Conservation (phyloP, 2,329 filamentous ascomycete species). For the Pyricularia sp. region DNA sequence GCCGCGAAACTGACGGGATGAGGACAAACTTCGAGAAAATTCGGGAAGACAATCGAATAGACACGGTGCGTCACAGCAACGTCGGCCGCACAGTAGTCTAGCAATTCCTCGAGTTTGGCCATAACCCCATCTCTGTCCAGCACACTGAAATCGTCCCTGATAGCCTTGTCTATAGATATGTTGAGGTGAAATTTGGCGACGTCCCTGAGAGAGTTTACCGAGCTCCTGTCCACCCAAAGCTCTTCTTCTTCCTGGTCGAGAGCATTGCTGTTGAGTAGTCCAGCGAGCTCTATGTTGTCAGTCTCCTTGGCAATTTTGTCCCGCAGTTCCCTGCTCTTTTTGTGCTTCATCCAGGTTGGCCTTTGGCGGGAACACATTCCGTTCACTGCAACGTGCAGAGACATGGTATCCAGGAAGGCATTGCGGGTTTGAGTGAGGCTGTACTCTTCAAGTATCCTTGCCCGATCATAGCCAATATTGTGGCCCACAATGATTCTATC, state of each 20-base stretch:
- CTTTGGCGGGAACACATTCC: slow-evolving; percentile 97
- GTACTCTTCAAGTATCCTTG: slow-evolving; percentile 84
- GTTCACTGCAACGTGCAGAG: slow-evolving; percentile 91
- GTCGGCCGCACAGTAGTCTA: slow-evolving; percentile 93
- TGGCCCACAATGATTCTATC: slow-evolving; percentile 82
- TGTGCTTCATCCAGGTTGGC: slow-evolving; percentile 95
- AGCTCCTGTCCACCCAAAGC: slow-evolving; percentile 89
- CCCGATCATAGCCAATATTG: slow-evolving; percentile 91
- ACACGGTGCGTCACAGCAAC: slow-evolving; percentile 87
- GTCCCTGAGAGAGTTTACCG: slow-evolving; percentile 87
- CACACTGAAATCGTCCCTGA: slow-evolving; percentile 78
- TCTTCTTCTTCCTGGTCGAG: slow-evolving; percentile 82
- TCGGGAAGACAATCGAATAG: slow-evolving; percentile 88
- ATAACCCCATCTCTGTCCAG: slow-evolving; percentile 63
- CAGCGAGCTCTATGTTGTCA: slow-evolving; percentile 60
- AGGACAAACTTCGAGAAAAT: slow-evolving; percentile 81
- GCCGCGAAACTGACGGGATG: slow-evolving; percentile 97
- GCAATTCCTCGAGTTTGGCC: slow-evolving; percentile 66
- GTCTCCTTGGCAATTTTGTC: slow-evolving; percentile 69
- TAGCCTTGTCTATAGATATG: slow-evolving; percentile 81
- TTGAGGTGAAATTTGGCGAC: slow-evolving; percentile 95
- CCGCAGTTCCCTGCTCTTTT: slow-evolving; percentile 76
- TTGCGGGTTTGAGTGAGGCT: slow-evolving; percentile 72
- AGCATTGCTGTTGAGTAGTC: slow-evolving; percentile 58
- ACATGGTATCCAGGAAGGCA: slow-evolving; percentile 95